phyloP scores from a whole-genome alignment of 768 basidiomycete genomes.

The Trametes punicea region DNA sequence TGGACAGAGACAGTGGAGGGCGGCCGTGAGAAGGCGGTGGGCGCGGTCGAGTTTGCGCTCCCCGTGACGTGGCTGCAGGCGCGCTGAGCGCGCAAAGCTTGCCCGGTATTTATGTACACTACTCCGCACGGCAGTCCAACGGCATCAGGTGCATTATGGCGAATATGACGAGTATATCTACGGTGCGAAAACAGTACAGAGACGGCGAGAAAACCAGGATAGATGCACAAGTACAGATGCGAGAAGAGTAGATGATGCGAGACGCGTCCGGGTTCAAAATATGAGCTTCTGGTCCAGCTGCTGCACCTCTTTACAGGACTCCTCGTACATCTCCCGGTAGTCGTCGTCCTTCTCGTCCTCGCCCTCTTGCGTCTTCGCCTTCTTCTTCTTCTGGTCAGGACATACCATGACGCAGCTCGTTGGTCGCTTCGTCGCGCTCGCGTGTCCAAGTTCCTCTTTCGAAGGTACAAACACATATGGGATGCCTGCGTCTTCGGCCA shows the following conservation, averaged over 20 bases:
- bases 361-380: constrained; percentile 54
- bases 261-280: constrained; percentile 58
- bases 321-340: constrained; percentile 82
- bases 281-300: constrained; percentile 70
- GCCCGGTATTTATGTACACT: no score
- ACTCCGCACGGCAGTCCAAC: no score
- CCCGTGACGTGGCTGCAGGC: constrained; percentile 28
- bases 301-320: constrained; percentile 82
- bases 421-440: constrained; percentile 95
- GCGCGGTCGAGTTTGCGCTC: constrained; percentile 9
- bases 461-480: constrained; percentile 88
- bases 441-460: constrained; percentile 94
- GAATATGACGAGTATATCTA: constrained; percentile 7
- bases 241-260: constrained; percentile 49
- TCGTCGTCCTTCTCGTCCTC: constrained; percentile 73
- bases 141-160: constrained; percentile 7
- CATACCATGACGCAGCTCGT: constrained; percentile 98
- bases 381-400: constrained; percentile 76
- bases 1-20: constrained; percentile 20
- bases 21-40: constrained; percentile 16
- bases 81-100: not conserved
- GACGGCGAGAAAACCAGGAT: constrained; percentile 11
- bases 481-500: constrained; percentile 90
- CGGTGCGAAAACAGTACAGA: constrained; percentile 17
- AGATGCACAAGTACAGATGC: constrained; percentile 20